phyloP scores from a whole-genome alignment of 257 asterid species.

The Eustoma russellianum region DNA sequence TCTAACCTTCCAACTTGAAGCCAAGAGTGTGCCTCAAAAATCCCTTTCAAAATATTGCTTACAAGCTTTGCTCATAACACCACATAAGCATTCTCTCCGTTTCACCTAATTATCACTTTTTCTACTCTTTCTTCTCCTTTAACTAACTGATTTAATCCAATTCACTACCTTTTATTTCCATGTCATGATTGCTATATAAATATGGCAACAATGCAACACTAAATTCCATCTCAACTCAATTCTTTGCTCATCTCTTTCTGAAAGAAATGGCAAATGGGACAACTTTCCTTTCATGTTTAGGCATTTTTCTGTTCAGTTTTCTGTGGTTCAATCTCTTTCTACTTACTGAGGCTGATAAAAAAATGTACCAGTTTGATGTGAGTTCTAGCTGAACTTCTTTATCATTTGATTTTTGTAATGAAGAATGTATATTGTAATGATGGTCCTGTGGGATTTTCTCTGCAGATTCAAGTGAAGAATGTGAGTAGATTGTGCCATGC shows the following conservation, averaged over 20 bases:
- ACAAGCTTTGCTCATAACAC: slow-evolving; percentile 28
- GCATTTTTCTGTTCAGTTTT: slow-evolving; percentile 16
- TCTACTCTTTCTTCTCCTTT: background rate
- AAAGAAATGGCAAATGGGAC: slow-evolving; percentile 18
- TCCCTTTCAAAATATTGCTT: slow-evolving; percentile 40
- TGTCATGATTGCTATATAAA: slow-evolving; percentile 17
- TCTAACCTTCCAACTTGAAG: slow-evolving; percentile 27
- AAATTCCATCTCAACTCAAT: slow-evolving; percentile 1
- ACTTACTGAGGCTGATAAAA: slow-evolving; percentile 33
- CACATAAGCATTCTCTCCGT: slow-evolving; percentile 2
- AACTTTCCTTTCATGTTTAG: background rate
- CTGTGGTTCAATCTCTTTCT: slow-evolving; percentile 14
- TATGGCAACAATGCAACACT: slow-evolving; percentile 4
- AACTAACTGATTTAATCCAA: slow-evolving; percentile 14
- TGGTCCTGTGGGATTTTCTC: background rate
- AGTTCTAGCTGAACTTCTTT: slow-evolving; percentile 9
- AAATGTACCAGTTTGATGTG: slow-evolving; percentile 47
- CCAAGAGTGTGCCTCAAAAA: slow-evolving; percentile 13
- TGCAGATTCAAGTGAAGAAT: slow-evolving; percentile 41
- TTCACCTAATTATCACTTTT: slow-evolving; percentile 23
- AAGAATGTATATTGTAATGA: no score
- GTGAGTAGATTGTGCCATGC: slow-evolving; percentile 63
- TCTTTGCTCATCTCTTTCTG: background rate
- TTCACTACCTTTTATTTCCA: slow-evolving; percentile 2
- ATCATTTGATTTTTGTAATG: background rate